Conservation (phyloP, 2,329 filamentous ascomycete species). For the Aspergillus sojae region DNA sequence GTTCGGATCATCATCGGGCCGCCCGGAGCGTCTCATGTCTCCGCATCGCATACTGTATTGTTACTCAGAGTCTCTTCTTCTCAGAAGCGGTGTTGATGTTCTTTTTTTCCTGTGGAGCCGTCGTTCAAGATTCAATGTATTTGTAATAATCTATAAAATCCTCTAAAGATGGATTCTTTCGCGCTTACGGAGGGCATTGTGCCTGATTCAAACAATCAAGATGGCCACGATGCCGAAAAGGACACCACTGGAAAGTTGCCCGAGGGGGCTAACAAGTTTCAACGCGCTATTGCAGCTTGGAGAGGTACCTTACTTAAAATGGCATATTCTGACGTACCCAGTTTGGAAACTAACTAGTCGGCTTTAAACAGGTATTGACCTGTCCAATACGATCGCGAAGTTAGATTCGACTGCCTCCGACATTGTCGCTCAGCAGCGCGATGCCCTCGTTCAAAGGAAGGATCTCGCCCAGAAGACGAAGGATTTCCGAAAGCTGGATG, state of each 20-base stretch:
- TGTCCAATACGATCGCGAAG: constrained; percentile 78
- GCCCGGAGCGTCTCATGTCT: constrained; percentile 34
- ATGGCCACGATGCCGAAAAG: constrained; percentile 27
- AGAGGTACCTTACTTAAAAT: constrained; percentile 66
- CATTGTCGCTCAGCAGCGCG: constrained; percentile 87
- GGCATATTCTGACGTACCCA: neutral
- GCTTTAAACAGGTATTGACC: constrained; percentile 70
- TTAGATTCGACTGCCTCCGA: constrained; percentile 95
- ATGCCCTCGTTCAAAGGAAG: constrained; percentile 94
- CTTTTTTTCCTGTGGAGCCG: constrained; percentile 28
- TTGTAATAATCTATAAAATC: neutral
- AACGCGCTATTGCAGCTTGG: constrained; percentile 94
- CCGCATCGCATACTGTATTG: constrained; percentile 24
- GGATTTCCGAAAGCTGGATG: constrained; percentile 92
- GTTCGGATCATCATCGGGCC: constrained; percentile 36
- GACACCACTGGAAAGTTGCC: constrained; percentile 34
- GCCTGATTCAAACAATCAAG: constrained; percentile 32
- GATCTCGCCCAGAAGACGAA: constrained; percentile 99
- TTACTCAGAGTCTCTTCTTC: neutral
- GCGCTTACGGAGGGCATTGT: constrained; percentile 45
- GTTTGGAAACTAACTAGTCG: constrained; percentile 6
- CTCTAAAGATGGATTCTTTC: constrained; percentile 45
- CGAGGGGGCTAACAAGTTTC: constrained; percentile 86
- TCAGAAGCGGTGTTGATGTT: constrained; percentile 13
- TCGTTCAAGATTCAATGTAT: constrained; percentile 14